Conservation (phyloP, 495 filamentous ascomycete species). For the Hypoxylon cercidicola region DNA sequence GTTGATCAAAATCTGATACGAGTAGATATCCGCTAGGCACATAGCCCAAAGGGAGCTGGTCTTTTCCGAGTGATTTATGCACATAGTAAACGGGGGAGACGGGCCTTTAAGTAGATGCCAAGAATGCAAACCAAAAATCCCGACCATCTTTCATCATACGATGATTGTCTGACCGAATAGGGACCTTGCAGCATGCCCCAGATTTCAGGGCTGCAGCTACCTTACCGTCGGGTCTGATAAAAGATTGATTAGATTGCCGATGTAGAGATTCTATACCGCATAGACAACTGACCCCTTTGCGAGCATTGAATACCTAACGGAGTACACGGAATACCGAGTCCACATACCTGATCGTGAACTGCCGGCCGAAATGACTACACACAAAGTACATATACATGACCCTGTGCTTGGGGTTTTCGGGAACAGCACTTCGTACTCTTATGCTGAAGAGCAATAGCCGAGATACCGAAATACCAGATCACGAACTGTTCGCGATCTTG, state of each 20-base stretch:
- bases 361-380: no score
- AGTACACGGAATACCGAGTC: background rate
- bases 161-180: slow-evolving; percentile 34
- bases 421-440: no score
- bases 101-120: slow-evolving; percentile 14
- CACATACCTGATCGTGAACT: no score
- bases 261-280: slow-evolving; percentile 24
- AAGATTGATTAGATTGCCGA: slow-evolving; percentile 30
- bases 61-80: no score
- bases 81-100: background rate
- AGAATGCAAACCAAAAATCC: slow-evolving; percentile 16
- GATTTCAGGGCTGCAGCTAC: slow-evolving; percentile 27
- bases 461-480: no score
- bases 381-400: no score
- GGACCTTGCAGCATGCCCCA: slow-evolving; percentile 26
- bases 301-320: background rate
- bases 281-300: background rate
- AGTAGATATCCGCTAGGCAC: no score
- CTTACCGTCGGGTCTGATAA: slow-evolving; percentile 25
- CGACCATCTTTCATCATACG: slow-evolving; percentile 21
- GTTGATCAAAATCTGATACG: no score
- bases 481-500: no score
- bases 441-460: no score
- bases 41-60: no score
- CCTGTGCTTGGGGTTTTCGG: no score